Evolutionary conservation across 2,329 filamentous ascomycete genomes (phyloP), one percentile per base, ranked within the genome.

Genomic region (Cordyceps cateniannulata): DNA sequence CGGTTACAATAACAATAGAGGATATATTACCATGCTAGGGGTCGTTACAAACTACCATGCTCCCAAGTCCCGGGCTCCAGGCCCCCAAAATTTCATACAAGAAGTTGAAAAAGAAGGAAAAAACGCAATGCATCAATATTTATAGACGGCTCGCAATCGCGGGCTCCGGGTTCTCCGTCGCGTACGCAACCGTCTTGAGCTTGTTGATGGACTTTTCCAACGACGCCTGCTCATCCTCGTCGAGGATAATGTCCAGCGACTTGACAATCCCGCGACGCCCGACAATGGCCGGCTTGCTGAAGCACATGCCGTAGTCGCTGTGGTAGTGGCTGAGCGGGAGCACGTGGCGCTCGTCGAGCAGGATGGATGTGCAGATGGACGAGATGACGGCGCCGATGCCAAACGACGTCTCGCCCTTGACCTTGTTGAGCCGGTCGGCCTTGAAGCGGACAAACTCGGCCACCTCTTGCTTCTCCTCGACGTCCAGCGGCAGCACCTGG

Each of bases 361-460:
- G 66, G 16, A 83, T 79, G 14, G 79, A 78, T 61, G 76, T 74
- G 68, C 80, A 82, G 59, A 83, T 78, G 47, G 71, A 75, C 2
- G 76, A 72, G 3, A 79, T 73, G 4, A 80, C 72, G 29, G 78
- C 76, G 9, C 76, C 79, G 50, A 82, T 79, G 12, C 81, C 81
- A 64, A 77, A 81, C 0, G 78, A 73, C 0, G 77, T 82, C 29
- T 78, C 75, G 1, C 80, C 80, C 67, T 83, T 83, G 12, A 75
- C 73, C 49, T 62, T 62, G 60, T 62, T 62, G 2, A 62, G 55
- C 16, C 60, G 32, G 29, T 78, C 75, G 1, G 80, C 80, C 67
- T 83, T 83, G 10, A 75, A 73, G 22, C 73, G 70, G 50, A 81
- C 76, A 63, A 83, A 81, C 14, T 70, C 72, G 9, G 76, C 73